A percentile compares a stretch with the other conserved stretches of the same genome.
phyloP scores from a whole-genome alignment of 2,329 filamentous ascomycete species.

The Aspergillus novoparasiticus region DNA sequence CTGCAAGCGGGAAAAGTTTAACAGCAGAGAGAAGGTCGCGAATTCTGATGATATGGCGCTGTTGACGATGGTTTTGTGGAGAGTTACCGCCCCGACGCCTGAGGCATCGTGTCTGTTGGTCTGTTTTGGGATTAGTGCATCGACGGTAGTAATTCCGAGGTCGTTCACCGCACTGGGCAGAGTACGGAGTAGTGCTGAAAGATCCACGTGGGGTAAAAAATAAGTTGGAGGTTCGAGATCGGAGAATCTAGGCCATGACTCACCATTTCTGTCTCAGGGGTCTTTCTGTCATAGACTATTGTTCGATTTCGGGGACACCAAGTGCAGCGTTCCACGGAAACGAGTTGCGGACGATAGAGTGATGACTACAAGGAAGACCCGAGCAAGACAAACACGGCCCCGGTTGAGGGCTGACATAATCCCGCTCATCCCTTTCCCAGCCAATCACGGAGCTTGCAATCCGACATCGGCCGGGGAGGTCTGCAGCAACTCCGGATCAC shows the following conservation, averaged over 20 bases:
- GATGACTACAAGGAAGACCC: not conserved
- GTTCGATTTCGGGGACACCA: not conserved
- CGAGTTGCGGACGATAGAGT: not conserved
- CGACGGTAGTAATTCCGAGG: no score
- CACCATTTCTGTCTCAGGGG: not conserved
- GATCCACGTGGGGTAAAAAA: not conserved
- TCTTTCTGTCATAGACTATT: not conserved
- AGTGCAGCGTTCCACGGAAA: not conserved
- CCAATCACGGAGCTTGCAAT: not conserved
- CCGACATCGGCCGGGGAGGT: constrained; percentile 11
- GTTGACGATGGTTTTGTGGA: not conserved
- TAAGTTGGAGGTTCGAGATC: not conserved
- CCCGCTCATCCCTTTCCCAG: not conserved
- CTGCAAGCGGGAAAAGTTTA: not conserved
- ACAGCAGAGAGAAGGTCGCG: not conserved
- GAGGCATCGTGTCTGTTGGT: not conserved
- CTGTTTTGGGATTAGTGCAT: not conserved
- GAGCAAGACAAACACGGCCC: not conserved
- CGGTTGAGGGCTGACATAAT: not conserved
- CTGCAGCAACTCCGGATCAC: constrained; percentile 14
- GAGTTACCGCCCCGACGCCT: not conserved
- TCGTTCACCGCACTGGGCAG: no score
- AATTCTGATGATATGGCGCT: not conserved
- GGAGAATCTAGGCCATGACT: not conserved
- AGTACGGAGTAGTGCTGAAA: no score